Base-by-base conservation (phyloP, 148 eudicot genomes). In the Rheum nobile region DNA sequence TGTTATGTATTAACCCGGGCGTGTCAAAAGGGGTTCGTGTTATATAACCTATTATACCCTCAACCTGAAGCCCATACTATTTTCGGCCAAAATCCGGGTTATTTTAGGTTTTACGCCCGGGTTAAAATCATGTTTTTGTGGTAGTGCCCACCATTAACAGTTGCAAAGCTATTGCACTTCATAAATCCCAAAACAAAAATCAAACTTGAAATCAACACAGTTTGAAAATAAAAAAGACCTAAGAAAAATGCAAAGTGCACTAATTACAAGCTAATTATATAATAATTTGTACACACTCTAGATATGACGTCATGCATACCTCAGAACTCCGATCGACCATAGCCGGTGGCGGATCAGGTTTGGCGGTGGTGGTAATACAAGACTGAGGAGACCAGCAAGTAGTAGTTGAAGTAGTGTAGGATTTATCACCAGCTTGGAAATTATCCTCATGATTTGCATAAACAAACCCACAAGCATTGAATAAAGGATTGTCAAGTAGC, bases 321-420 rank as follows among this genome's bases (percentile, higher is more conserved):
- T 89, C 90, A 6, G 87, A 84, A 1, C 90, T 84, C 32, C 72
- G 89, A 75, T 80, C 89, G 0, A 74, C 6, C 80, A 83, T 13
- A 78, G 87, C n/a, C 83, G 85, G 65, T 86, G 85, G n/a, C 82
- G 48, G 72, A 78, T 81, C 31, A 54, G 76, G 67, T 59, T 59
- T 59, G 6, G 34, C 34, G 67, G 67, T 74, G 65, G 87, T 84
- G 38, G 89, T 80, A 21, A 87, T 78, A 79, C 92, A 89, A 75
- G 97, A 92, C 28, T 79, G 90, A 24, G 97, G 95, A 78, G 97
- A 92, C 9, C 94, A 89, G 59, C 35, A 59, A 59, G 69, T 50
- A 50, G 52, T 47, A 47, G n/a, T 47, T 8, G 54, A 4, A 21
- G 17, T 50, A n/a, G 57, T 13, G 75, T 21, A 79, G 72, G 80